Evolutionary conservation across 352 stramenopile genomes (phyloP).

Genomic region (Pythium apleroticum): DNA sequence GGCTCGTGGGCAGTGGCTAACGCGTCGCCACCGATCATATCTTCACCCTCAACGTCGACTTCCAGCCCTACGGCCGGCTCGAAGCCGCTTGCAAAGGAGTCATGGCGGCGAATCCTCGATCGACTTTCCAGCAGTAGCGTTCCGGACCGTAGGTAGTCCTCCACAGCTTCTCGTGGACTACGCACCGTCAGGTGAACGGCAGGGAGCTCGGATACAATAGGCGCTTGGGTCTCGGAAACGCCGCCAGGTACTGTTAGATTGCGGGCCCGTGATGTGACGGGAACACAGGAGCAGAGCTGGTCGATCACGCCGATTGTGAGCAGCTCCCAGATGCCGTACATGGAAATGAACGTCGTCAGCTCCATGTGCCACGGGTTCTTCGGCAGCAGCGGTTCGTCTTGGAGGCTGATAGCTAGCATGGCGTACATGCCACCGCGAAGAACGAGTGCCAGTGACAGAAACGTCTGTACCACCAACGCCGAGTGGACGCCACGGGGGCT

Average conservation of each 20-base stretch:
- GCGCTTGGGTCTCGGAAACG: neutral
- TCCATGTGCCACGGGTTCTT: neutral
- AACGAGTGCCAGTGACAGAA: constrained; percentile 15
- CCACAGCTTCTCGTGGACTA: constrained; percentile 13
- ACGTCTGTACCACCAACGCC: neutral
- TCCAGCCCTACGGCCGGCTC: neutral
- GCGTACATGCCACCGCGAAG: constrained; percentile 6
- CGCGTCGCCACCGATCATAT: constrained; percentile 1
- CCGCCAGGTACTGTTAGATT: neutral
- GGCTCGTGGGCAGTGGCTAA: constrained; percentile 15
- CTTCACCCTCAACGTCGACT: neutral
- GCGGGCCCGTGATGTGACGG: constrained; percentile 4
- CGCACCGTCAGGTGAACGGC: constrained; percentile 10
- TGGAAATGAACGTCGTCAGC: constrained; percentile 7
- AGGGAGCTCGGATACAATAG: neutral
- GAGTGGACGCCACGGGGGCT: constrained; percentile 9
- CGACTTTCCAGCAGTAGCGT: constrained; percentile 2
- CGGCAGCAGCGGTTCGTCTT: neutral
- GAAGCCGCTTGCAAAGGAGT: constrained; percentile 2
- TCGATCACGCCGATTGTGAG: constrained; percentile 9
- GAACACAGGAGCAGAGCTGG: constrained; percentile 12
- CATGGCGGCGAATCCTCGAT: neutral
- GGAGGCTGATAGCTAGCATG: neutral
- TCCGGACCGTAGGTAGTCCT: constrained; percentile 7
- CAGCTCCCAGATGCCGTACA: constrained; percentile 24